These are phyloP conservation scores for Leccinellum rugosiceps DNA, from an alignment of 768 basidiomycete species.

Conservation along the genomic window DNA sequence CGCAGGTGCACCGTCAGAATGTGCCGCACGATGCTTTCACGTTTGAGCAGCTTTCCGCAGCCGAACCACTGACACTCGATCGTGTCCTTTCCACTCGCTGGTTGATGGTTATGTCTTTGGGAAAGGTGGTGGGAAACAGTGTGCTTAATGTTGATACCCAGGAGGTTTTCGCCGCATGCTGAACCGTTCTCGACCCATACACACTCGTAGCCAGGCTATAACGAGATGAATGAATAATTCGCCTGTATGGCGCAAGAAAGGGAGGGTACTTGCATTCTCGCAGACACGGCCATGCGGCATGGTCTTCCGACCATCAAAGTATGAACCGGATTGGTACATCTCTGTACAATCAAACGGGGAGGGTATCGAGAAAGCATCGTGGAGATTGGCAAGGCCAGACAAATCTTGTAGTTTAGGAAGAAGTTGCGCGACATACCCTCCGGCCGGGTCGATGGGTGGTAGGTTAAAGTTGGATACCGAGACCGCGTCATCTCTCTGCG, in stretches of 20 bases:
- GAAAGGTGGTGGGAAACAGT: constrained; percentile 12
- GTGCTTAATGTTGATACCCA: constrained; percentile 9
- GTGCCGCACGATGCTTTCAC: constrained; percentile 25
- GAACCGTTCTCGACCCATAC: constrained; percentile 8
- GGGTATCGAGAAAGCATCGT: neutral
- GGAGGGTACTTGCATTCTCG: too few species aligned
- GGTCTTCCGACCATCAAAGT: neutral
- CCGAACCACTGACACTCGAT: constrained; percentile 16
- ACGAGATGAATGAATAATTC: neutral
- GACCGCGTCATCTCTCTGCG: neutral
- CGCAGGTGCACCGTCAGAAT: constrained; percentile 22
- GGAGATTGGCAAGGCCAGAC: neutral
- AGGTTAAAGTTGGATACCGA: too few species aligned
- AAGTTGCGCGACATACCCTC: neutral
- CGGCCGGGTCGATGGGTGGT: neutral
- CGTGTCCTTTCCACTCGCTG: constrained; percentile 1
- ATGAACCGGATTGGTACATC: neutral
- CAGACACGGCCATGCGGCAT: too few species aligned
- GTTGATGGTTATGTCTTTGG: constrained; percentile 1
- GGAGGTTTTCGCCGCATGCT: constrained; percentile 1
- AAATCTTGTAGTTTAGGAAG: neutral
- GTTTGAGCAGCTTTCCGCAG: constrained; percentile 23
- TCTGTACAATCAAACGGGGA: neutral
- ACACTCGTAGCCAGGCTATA: constrained; percentile 5
- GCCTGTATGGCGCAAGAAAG: neutral